Percentiles rank a stretch among this genome's conserved stretches.
phyloP scores from a whole-genome alignment of 139 green algal genomes.

The Coccomyxa sp. region DNA sequence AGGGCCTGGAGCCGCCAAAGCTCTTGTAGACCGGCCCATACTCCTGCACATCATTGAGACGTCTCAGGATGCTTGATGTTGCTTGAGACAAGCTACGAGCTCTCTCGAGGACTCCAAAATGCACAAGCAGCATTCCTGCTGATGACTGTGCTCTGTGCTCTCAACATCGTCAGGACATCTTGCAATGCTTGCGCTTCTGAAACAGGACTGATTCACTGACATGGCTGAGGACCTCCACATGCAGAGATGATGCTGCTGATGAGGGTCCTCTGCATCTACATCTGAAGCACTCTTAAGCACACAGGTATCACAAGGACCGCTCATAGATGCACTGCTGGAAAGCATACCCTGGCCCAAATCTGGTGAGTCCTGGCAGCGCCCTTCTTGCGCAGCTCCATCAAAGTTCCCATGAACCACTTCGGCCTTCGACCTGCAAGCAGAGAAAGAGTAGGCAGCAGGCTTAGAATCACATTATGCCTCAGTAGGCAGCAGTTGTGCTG shows the following conservation, averaged over 20 bases:
- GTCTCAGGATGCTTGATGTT: neutral
- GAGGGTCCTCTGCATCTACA: too few species aligned
- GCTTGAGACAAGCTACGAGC: neutral
- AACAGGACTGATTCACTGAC: too few species aligned
- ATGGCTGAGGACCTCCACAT: too few species aligned
- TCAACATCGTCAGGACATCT: too few species aligned
- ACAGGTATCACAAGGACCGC: too few species aligned
- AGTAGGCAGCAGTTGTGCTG: neutral
- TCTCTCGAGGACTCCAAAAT: neutral
- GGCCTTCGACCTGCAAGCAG: constrained; percentile 10
- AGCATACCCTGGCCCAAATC: neutral
- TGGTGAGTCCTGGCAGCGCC: neutral
- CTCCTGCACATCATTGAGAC: neutral
- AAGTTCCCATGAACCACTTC: constrained; percentile 26
- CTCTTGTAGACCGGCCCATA: constrained; percentile 42
- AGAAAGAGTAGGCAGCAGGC: neutral
- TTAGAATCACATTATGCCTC: neutral
- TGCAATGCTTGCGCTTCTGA: too few species aligned
- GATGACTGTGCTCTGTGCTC: constrained; percentile 19
- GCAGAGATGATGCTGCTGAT: too few species aligned
- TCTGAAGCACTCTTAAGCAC: too few species aligned
- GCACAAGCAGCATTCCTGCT: constrained; percentile 13
- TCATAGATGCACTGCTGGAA: too few species aligned
- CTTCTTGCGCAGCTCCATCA: constrained; percentile 9
- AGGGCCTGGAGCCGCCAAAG: neutral